These are phyloP conservation scores for Endocalyx cinctus DNA, from an alignment of 2,329 filamentous ascomycete species.

Conservation along the genomic window DNA sequence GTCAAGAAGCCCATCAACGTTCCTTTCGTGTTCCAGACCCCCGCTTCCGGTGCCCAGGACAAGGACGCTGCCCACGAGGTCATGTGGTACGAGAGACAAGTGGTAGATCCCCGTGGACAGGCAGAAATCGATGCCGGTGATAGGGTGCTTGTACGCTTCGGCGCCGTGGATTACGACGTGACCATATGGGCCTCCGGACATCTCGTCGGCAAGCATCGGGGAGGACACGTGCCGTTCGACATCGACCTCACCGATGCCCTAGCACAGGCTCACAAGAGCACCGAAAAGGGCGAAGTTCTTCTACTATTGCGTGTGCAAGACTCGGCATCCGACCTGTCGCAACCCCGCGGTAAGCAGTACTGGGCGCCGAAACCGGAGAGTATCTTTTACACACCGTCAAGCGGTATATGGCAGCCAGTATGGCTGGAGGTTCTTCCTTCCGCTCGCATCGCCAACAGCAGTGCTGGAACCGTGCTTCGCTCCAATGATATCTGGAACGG, in stretches of 20 bases:
- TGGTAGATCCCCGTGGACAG: constrained; percentile 44
- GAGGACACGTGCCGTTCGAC: constrained; percentile 55
- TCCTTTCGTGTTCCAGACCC: constrained; percentile 61
- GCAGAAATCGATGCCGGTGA: constrained; percentile 36
- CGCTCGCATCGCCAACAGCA: constrained; percentile 49
- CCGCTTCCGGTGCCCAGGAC: constrained; percentile 58
- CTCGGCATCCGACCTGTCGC: constrained; percentile 59
- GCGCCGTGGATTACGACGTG: constrained; percentile 59
- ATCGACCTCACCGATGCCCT: constrained; percentile 53
- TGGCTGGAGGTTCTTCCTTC: constrained; percentile 53
- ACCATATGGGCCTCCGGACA: constrained; percentile 52
- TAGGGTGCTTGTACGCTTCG: constrained; percentile 49
- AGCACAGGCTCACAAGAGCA: constrained; percentile 14
- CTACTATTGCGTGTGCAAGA: constrained; percentile 58
- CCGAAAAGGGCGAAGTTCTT: constrained; percentile 26
- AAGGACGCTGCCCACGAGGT: constrained; percentile 62
- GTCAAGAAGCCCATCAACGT: constrained; percentile 53
- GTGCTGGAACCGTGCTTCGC: constrained; percentile 52
- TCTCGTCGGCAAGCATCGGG: constrained; percentile 49
- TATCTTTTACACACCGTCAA: constrained; percentile 55
- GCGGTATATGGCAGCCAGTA: constrained; percentile 55
- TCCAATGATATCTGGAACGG: constrained; percentile 51
- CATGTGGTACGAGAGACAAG: constrained; percentile 58
- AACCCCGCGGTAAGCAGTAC: constrained; percentile 65
- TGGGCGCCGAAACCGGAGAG: constrained; percentile 57